Evolutionary conservation across 1,284 basidiomycete genomes (phyloP).

Genomic region (Ganoderma sp.): DNA sequence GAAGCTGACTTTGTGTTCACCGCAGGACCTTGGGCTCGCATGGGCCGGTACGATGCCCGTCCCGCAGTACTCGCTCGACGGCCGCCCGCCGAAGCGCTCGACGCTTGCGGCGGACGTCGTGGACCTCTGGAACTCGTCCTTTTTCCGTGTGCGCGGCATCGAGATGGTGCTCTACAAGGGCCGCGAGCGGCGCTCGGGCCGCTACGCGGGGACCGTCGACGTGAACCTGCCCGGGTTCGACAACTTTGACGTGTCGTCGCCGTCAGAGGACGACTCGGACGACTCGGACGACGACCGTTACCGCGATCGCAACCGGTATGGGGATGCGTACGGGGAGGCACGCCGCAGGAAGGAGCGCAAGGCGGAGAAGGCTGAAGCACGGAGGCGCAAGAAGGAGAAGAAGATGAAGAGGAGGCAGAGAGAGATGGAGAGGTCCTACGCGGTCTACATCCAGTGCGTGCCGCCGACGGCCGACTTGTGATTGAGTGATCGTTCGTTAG

Average conservation of each 20-base stretch:
- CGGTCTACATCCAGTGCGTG: conserved; percentile 64
- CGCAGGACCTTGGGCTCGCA: conserved; percentile 69
- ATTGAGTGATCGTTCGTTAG: neutral
- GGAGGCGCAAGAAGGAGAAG: conserved; percentile 65
- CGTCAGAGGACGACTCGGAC: conserved; percentile 41
- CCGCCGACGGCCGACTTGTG: conserved; percentile 20
- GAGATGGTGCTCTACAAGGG: conserved; percentile 80
- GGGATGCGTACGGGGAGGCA: conserved; percentile 48
- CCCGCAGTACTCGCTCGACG: conserved; percentile 52
- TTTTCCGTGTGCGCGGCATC: conserved; percentile 72
- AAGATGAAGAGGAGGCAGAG: conserved; percentile 62
- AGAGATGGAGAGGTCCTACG: conserved; percentile 64
- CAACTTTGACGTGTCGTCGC: conserved; percentile 44
- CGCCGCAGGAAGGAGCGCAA: conserved; percentile 50
- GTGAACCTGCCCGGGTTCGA: conserved; percentile 56
- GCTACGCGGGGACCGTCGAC: conserved; percentile 58
- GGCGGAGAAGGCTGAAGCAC: conserved; percentile 41
- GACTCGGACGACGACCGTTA: conserved; percentile 48
- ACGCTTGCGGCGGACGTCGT: conserved; percentile 69
- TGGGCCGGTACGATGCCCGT: conserved; percentile 77
- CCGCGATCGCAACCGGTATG: conserved; percentile 46
- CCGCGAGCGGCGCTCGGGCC: conserved; percentile 72
- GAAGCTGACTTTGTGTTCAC: too few relatives aligned
- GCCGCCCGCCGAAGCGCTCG: conserved; percentile 59
- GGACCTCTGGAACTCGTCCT: conserved; percentile 77